Percentiles rank a stretch among this genome's conserved stretches.
Evolutionary conservation across 768 basidiomycete genomes (phyloP).

Genomic region (Macrolepiota dolichaula): DNA sequence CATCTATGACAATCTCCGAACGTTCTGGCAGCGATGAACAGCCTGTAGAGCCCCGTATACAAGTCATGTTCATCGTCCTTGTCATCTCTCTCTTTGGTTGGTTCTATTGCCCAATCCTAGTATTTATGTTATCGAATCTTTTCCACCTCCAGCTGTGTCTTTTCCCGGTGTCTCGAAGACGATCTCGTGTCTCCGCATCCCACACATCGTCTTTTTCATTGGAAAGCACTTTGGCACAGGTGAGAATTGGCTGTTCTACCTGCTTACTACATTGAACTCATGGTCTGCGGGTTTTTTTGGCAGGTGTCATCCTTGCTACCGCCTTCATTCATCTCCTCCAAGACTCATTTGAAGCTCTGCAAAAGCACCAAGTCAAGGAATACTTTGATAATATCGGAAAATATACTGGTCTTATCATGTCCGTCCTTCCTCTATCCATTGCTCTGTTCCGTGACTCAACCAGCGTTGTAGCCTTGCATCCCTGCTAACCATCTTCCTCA

Average conservation of each 20-base stretch:
- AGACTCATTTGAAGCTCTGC: conserved; percentile 66
- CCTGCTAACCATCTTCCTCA: conserved; percentile 66
- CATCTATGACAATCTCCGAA: neutral
- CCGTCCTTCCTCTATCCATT: conserved; percentile 24
- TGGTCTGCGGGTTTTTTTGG: neutral
- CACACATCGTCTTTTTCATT: conserved; percentile 72
- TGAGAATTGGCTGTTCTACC: conserved; percentile 17
- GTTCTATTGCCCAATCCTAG: conserved; percentile 15
- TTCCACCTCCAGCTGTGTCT: conserved; percentile 49
- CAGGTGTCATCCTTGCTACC: conserved; percentile 78
- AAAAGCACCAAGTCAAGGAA: conserved; percentile 39
- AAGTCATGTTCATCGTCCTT: conserved; percentile 52
- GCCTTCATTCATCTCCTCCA: conserved; percentile 81
- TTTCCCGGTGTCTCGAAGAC: conserved; percentile 66
- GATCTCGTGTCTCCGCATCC: conserved; percentile 52
- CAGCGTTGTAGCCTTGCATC: conserved; percentile 48
- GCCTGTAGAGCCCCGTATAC: conserved; percentile 15
- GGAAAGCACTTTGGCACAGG: conserved; percentile 87
- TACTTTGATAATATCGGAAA: conserved; percentile 47
- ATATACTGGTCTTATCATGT: conserved; percentile 75
- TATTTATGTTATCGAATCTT: neutral
- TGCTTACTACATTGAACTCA: neutral
- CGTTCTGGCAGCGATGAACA: neutral
- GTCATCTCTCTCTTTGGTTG: conserved; percentile 62
- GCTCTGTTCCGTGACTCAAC: neutral